Base-by-base conservation (phyloP, 345 rosid species). In the Eucalyptus polyanthemos region DNA sequence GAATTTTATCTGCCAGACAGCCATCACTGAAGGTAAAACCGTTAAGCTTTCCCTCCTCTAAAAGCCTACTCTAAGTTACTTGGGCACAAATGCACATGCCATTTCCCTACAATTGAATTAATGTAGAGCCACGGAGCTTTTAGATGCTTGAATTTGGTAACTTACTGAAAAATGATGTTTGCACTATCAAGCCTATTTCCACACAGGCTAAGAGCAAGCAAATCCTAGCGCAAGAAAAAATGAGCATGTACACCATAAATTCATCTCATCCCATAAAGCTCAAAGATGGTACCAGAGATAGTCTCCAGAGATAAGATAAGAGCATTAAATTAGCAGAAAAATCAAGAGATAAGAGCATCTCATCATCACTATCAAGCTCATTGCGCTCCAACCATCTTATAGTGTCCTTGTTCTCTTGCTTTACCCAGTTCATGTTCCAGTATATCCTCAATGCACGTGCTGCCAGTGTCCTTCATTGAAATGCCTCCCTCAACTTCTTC, bases 111-210 rank as follows among this genome's bases (percentile, higher is more conserved):
- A 91, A 95, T 90, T 58, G 97, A 96, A 91, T 97, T 96, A 87
- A 95, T 92, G 92, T 95, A 95, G 80, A 97, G 91, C 99, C 99
- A 97, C 85, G 95, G 92, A 40, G 95, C 99, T 92, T 91, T 95
- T 50, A 96, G 93, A 87, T 93, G 94, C 92, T 94, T 95, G 81
- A 96, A 93, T 88, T 95, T 94, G 47, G 87, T 88, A 91, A 93
- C 94, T 94, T 97, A 97, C 88, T 90, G 93, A 88, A 94, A 89
- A 49, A 95, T 89, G 80, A 90, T 87, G 85, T 95, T 95, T 27
- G 19, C 53, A 50, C 53, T 15, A 6, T 50, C 19, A 3, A 50
- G 1, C 53, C 53, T 15, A 34, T 96, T 97, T 85, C 94, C 96
- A 22, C 92, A 91, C 87, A 97, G 95, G 89, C 98, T 96, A 86